Evolutionary conservation across 2,329 filamentous ascomycete genomes (phyloP).

Genomic region (Fusarium tanahbumbuense): DNA sequence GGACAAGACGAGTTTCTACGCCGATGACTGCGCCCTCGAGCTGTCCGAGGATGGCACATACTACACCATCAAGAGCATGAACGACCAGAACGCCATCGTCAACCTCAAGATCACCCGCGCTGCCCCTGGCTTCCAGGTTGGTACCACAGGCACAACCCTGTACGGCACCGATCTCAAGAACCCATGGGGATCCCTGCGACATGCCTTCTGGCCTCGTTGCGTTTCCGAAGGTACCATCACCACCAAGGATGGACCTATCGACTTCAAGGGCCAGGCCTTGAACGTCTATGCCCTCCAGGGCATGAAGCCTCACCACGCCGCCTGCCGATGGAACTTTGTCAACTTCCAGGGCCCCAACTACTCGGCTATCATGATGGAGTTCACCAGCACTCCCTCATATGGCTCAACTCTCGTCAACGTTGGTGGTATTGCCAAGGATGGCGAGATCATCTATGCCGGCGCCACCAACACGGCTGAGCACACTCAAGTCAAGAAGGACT

Average conservation of each 20-base stretch:
- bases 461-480: conserved; percentile 74
- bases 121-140: conserved; percentile 85
- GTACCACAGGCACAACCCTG: conserved; percentile 83
- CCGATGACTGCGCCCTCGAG: conserved; percentile 85
- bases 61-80: conserved; percentile 91
- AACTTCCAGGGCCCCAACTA: conserved; percentile 89
- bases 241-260: conserved; percentile 82
- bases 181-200: conserved; percentile 93
- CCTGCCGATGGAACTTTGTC: conserved; percentile 91
- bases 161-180: conserved; percentile 87
- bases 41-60: conserved; percentile 84
- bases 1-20: conserved; percentile 84
- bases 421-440: conserved; percentile 83
- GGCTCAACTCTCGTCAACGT: conserved; percentile 86
- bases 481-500: conserved; percentile 75
- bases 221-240: conserved; percentile 84
- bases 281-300: conserved; percentile 91
- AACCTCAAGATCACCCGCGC: conserved; percentile 83
- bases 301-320: conserved; percentile 99
- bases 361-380: conserved; percentile 95
- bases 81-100: conserved; percentile 82
- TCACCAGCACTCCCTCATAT: conserved; percentile 92
- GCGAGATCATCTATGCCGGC: conserved; percentile 80
- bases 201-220: conserved; percentile 94
- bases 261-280: conserved; percentile 83